Percentiles rank a stretch among this genome's conserved stretches.
These are phyloP conservation scores for Pythium rhizo-oryzae DNA, from an alignment of 352 stramenopile genomes.

Conservation along the genomic window DNA sequence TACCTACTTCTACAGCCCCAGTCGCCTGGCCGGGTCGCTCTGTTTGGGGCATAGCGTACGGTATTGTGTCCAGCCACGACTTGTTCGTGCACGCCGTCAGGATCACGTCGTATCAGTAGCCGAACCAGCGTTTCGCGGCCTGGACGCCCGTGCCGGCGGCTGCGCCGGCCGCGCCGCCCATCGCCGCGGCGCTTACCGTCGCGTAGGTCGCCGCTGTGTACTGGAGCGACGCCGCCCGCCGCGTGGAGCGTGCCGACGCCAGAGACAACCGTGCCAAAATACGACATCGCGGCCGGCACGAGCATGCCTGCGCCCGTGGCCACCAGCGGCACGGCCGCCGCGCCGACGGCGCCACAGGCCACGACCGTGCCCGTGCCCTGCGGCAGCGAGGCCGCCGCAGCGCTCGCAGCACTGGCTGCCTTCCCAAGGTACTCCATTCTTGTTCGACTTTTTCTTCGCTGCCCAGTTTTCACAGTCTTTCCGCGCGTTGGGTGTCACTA, in stretches of 20 bases:
- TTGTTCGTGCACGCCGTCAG: too few species aligned
- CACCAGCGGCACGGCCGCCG: constrained; percentile 5
- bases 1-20: too few species aligned
- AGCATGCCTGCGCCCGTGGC: constrained; percentile 15
- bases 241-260: constrained; percentile 33
- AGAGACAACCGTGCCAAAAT: constrained; percentile 27
- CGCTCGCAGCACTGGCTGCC: too few species aligned
- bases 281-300: constrained; percentile 25
- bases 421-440: too few species aligned
- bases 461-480: too few species aligned
- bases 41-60: too few species aligned
- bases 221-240: constrained; percentile 27
- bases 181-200: neutral
- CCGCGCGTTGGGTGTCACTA: too few species aligned
- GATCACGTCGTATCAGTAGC: neutral
- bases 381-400: too few species aligned
- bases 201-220: neutral
- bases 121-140: neutral
- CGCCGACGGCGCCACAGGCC: constrained; percentile 2
- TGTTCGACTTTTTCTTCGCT: too few species aligned
- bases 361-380: neutral
- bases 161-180: neutral
- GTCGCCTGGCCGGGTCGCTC: too few species aligned
- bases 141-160: neutral
- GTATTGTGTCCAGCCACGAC: too few species aligned